Conservation (phyloP, 768 basidiomycete genomes). For the Austroboletus festivus region DNA sequence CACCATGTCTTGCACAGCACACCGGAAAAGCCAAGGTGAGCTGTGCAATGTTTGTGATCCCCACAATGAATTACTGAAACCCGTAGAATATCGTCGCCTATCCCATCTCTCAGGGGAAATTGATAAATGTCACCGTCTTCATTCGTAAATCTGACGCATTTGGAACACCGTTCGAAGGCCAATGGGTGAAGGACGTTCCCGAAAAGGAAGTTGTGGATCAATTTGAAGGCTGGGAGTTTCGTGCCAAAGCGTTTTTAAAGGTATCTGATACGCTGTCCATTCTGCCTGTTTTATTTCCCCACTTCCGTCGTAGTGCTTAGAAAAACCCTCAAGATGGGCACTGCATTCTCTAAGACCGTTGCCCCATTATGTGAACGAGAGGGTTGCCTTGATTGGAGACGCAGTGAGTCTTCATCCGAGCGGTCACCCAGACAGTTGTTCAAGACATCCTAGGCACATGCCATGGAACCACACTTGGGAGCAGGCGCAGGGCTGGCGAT, state of each 20-base stretch:
- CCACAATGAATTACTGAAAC: neutral
- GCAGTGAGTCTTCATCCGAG: constrained; percentile 32
- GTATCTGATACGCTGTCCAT: neutral
- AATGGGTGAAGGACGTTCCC: constrained; percentile 27
- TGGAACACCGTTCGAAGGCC: constrained; percentile 31
- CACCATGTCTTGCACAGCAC: constrained; percentile 15
- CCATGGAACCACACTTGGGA: constrained; percentile 45
- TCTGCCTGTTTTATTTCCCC: neutral
- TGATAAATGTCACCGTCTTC: constrained; percentile 37
- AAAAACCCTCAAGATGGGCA: constrained; percentile 42
- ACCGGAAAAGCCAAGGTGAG: constrained; percentile 21
- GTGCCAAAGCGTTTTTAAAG: constrained; percentile 8
- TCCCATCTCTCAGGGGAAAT: constrained; percentile 37
- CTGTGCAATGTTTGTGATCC: neutral
- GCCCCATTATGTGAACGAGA: constrained; percentile 36
- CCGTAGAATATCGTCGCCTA: constrained; percentile 9
- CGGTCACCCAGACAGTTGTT: neutral
- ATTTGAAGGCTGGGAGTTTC: constrained; percentile 27
- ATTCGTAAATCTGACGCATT: constrained; percentile 25
- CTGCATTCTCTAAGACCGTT: constrained; percentile 41
- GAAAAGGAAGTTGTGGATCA: constrained; percentile 31
- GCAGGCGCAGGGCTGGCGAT: constrained; percentile 51
- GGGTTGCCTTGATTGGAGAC: constrained; percentile 48
- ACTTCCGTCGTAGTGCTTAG: constrained; percentile 29
- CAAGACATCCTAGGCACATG: constrained; percentile 38